These are phyloP conservation scores for Ambrosia trifida DNA, from an alignment of 129 eudicot genomes.

Conservation along the genomic window DNA sequence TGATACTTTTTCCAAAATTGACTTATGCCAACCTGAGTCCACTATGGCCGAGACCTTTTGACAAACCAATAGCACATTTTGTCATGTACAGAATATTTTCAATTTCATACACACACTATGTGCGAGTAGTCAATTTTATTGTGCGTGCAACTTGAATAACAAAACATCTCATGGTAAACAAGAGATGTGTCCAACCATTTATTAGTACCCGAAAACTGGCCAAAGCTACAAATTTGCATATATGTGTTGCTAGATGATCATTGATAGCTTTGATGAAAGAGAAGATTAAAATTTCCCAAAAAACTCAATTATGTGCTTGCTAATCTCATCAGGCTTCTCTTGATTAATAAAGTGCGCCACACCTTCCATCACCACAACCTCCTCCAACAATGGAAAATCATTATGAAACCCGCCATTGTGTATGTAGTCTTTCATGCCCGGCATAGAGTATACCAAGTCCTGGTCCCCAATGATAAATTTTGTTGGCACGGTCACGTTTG, in stretches of 20 bases:
- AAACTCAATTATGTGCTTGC: conserved; percentile 54
- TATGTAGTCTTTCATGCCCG: conserved; percentile 55
- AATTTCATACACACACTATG: background rate
- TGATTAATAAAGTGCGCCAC: conserved; percentile 62
- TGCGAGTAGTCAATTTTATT: background rate
- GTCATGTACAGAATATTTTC: too few relatives aligned
- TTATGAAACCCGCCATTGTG: conserved; percentile 50
- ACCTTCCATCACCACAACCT: conserved; percentile 63
- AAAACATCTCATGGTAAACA: background rate
- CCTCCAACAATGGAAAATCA: conserved; percentile 62
- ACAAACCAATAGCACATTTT: too few relatives aligned
- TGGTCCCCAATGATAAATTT: conserved; percentile 67
- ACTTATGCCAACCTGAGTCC: too few relatives aligned
- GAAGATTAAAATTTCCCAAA: conserved; percentile 41
- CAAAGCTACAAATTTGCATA: background rate
- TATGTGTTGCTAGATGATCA: background rate
- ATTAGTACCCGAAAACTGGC: background rate
- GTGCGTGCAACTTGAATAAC: background rate
- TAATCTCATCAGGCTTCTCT: conserved; percentile 68
- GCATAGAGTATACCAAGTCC: conserved; percentile 55
- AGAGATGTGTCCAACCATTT: background rate
- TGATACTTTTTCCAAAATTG: too few relatives aligned
- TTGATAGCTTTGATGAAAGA: background rate
- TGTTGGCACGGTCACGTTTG: conserved; percentile 66
- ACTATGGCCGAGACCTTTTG: too few relatives aligned